Base-by-base conservation (phyloP, 2,329 filamentous ascomycete genomes). In the Penicillium janthinellum region DNA sequence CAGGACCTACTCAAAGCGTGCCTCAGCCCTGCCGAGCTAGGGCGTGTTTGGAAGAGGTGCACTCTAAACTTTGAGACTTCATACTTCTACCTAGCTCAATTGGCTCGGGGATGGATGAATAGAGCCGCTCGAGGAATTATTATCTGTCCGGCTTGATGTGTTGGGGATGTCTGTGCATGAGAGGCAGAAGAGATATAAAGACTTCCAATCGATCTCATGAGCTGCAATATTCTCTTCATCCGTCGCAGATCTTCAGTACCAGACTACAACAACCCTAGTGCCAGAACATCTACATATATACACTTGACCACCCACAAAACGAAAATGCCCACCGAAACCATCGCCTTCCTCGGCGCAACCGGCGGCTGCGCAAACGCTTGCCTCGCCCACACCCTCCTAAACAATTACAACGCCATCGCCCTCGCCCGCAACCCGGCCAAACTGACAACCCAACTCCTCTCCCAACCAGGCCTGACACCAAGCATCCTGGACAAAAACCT, bases 281-380 rank as follows among this genome's bases (percentile, higher is more conserved):
- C 7, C 28, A 31, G 28, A 31, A 7, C 28, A 31, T 6, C 28
- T 31, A 20, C 31, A 35, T 48, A 34, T 38, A 14, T 38, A 38
- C 28, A 37, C 17, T 34, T 17, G 25, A 11, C 12, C 28, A 28
- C 15, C 39, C 20, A 34, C 47, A 48, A 0, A 38, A 54, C 8
- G 28, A 58, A 54, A 58, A 66, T 58, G 58, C 67, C 64, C 51
- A 2, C 11, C 28, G 7, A 31, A 34, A 79, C 76, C 35, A 69
- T 83, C 60, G 81, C 81, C 48, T 83, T 84, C 73, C 79, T 84
- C 65, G 82, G 82, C 54, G 79, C 82, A 41, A 84, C 82, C 6
- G 82, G 82, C 58, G 82, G 81, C 56, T 80, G 77, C 62, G 72
- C 76, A 39, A 74, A 77, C 57, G 69, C 75, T 44, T 76, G 77